Base-by-base conservation (phyloP, 2,329 filamentous ascomycete species). In the Cercospora sp. region DNA sequence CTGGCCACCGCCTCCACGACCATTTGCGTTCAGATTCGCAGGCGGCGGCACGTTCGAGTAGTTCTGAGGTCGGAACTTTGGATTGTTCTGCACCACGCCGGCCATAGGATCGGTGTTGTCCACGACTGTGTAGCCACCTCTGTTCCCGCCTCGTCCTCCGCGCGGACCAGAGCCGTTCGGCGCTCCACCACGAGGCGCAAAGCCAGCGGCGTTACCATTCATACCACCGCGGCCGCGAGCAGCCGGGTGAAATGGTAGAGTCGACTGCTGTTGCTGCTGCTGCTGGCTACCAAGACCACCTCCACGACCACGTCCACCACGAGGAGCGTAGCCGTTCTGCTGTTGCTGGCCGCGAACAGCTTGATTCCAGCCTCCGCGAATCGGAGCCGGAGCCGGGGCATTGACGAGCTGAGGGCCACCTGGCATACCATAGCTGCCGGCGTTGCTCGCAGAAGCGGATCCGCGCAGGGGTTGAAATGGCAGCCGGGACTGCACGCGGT, bases 321-420 rank as follows among this genome's bases (percentile, higher is more conserved):
- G 70, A 9, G 67, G 60, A 59, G 74, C 74, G 42, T 63, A 33
- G 57, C 78, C 79, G 66, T 79, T 80, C 57, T 79, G 75, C 39
- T 81, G 78, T 57, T 79, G 75, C 39, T 81, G 78, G 55, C 86
- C 85, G 39, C 81, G 75, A 18, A 87, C 80, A 51, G 86, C 87
- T 66, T 86, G 86, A 51, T 85, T 82, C 80, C 85, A 90, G 18
- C 86, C 87, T 18, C 86, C 85, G 65, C 80, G 81, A 31, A 90
- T 80, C n/a, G 87, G 84, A 16, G 84, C 81, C 65, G 88, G 88
- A n/a, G 83, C 75, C 8, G 78, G 72, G 23, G 87, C 87, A 61
- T 86, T 83, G 68, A 82, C 82, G 69, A 88, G 80, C 78, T 94
- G 91, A 67, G 85, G 83, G 66, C 87, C 86, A 67, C 87, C 86